Evolutionary conservation across 305 asterid genomes (phyloP), one percentile per base, ranked within the genome.

Genomic region (Fraxinus nigra): DNA sequence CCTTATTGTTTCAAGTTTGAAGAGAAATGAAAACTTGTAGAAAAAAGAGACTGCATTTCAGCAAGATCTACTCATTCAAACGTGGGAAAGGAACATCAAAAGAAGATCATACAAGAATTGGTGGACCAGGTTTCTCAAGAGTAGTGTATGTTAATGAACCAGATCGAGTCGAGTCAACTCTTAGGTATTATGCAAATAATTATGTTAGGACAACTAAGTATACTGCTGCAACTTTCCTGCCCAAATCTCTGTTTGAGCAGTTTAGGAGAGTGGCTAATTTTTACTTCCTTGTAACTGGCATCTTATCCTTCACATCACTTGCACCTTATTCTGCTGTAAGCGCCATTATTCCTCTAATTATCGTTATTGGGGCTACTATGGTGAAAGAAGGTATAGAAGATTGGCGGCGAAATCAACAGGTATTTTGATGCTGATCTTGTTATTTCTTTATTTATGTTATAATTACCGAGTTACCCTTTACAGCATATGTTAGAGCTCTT

Each of bases 181-280:
- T 86, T 7, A 81, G 82, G 75, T 78, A 54, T 54, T 95, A 92
- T 85, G 82, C 88, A 0, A 83, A 89, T 22, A 95, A 95, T 82
- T 95, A 95, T 92, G 98, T 95, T 11, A 90, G 90, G 56, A 87
- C 90, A 16, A 91, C 98, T 0, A 95, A 95, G 87, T 95, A 95
- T 72, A 95, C 97, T 8, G 80, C 93, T 84, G 93, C 95, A 74
- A 88, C 97, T 78, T 95, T 95, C 89, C 80, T 95, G 83, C 98
- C 98, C 0, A 95, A 95, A 76, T 84, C 98, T 65, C 88, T 95
- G 86, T 95, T 93, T 87, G 98, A 93, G 89, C 98, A 95, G 95
- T 95, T 95, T 79, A 91, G 98, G 74, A 95, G 98, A 81, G 97
- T 93, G 80, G 98, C 98, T 69, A 95, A 95, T 76, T 93, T 95